Conservation (phyloP, 2,329 filamentous ascomycete species). For the Cladosporium sp. region DNA sequence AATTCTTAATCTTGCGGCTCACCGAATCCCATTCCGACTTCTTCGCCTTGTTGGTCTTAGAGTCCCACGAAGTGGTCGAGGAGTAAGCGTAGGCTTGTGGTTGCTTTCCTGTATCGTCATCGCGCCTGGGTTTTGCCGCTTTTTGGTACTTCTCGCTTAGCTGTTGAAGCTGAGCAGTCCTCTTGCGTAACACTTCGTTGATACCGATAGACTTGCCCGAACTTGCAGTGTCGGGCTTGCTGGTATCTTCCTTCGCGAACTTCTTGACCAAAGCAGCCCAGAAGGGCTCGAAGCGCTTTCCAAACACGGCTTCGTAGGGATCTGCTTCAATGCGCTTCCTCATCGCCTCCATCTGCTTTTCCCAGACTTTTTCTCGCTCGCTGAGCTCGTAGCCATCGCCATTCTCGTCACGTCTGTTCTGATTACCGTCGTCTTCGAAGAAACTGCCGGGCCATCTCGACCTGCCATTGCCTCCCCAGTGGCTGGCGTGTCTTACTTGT, state of each 20-base stretch:
- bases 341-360: constrained; percentile 30
- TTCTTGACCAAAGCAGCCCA: constrained; percentile 28
- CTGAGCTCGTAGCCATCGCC: constrained; percentile 24
- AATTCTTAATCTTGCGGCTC: constrained; percentile 25
- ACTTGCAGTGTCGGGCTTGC: not conserved
- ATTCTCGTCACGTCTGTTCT: constrained; percentile 5
- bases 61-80: constrained; percentile 29
- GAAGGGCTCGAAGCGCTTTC: constrained; percentile 34
- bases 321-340: constrained; percentile 34
- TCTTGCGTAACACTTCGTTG: not conserved
- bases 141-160: not conserved
- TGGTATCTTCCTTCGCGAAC: constrained; percentile 26
- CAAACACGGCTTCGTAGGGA: constrained; percentile 41
- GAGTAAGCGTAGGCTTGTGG: constrained; percentile 23
- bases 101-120: constrained; percentile 12
- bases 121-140: not conserved
- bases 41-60: constrained; percentile 26
- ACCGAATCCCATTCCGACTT: constrained; percentile 30
- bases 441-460: constrained; percentile 16
- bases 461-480: constrained; percentile 18
- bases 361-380: constrained; percentile 26
- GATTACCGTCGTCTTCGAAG: constrained; percentile 14
- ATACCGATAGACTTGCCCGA: not conserved
- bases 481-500: constrained; percentile 27
- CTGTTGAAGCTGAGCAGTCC: not conserved